A percentile compares a stretch with the other conserved stretches of the same genome.
Conservation (phyloP, 2,329 filamentous ascomycete species). For the Diplodia sapinea region DNA sequence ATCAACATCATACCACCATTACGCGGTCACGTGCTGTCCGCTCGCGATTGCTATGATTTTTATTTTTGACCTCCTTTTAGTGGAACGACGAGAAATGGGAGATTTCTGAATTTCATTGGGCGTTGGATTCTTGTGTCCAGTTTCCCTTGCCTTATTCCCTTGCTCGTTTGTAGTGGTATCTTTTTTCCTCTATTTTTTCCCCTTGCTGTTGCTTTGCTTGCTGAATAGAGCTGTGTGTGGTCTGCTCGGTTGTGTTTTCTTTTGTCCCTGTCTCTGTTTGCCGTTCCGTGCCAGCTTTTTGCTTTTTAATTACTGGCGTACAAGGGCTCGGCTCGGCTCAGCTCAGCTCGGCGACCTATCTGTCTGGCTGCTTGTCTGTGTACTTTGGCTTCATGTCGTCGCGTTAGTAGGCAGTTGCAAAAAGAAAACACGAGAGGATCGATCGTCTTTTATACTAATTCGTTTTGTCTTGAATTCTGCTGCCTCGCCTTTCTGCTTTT, state of each 20-base stretch:
- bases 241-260: neutral
- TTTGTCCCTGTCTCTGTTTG: neutral
- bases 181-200: neutral
- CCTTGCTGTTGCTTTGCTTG: neutral
- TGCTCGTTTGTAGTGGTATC: neutral
- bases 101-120: slow-evolving; percentile 3
- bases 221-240: neutral
- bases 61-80: neutral
- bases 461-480: neutral
- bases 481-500: neutral
- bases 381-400: neutral
- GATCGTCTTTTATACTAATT: neutral
- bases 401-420: neutral
- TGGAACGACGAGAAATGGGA: slow-evolving; percentile 9
- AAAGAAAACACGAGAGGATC: neutral
- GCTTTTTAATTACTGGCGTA: neutral
- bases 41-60: neutral
- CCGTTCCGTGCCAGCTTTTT: too few relatives aligned
- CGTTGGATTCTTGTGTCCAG: neutral
- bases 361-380: neutral
- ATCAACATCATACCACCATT: neutral
- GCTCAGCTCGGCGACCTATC: neutral
- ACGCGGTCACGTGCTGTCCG: neutral
- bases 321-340: neutral
- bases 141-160: neutral